Percentiles rank a stretch among this genome's conserved stretches.
Conservation (phyloP, 1,284 basidiomycete species). For the Tilletia caries region DNA sequence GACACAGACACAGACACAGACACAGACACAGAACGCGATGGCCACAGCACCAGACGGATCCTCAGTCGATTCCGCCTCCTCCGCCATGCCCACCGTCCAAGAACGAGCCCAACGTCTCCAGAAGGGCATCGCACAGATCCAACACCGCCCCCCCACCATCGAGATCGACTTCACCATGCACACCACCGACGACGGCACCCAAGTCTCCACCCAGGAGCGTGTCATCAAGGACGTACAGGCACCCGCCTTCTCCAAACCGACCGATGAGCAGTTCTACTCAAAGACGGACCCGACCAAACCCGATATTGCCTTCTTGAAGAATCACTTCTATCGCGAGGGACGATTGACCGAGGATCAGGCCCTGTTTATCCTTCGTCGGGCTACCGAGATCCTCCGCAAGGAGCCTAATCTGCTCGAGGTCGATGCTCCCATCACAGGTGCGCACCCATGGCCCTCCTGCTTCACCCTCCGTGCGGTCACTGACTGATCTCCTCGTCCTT, state of each 20-base stretch:
- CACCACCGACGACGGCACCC: constrained; percentile 55
- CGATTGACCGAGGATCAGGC: constrained; percentile 81
- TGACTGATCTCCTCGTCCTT: background rate
- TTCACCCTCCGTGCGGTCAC: background rate
- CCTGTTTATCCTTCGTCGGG: constrained; percentile 74
- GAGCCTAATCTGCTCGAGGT: constrained; percentile 89
- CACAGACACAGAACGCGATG: too few relatives aligned
- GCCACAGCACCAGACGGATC: too few relatives aligned
- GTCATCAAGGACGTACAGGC: constrained; percentile 56
- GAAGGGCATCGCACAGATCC: constrained; percentile 32
- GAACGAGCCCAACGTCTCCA: constrained; percentile 6
- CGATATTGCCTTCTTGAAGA: constrained; percentile 91
- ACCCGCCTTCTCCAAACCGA: constrained; percentile 81
- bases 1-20: too few relatives aligned
- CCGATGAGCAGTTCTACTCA: constrained; percentile 77
- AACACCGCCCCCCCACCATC: constrained; percentile 40
- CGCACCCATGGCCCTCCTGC: constrained; percentile 43
- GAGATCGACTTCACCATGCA: constrained; percentile 56
- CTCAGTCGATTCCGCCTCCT: too few relatives aligned
- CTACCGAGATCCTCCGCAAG: constrained; percentile 67
- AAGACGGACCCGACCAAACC: constrained; percentile 49
- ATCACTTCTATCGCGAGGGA: constrained; percentile 97
- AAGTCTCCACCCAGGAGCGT: constrained; percentile 55
- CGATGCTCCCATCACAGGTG: constrained; percentile 89
- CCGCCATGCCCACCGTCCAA: constrained; percentile 1